A percentile compares a stretch with the other conserved stretches of the same genome.
These are phyloP conservation scores for Climacium dendroides DNA, from an alignment of 225 moss, liverwort and hornwort species.

Conservation along the genomic window DNA sequence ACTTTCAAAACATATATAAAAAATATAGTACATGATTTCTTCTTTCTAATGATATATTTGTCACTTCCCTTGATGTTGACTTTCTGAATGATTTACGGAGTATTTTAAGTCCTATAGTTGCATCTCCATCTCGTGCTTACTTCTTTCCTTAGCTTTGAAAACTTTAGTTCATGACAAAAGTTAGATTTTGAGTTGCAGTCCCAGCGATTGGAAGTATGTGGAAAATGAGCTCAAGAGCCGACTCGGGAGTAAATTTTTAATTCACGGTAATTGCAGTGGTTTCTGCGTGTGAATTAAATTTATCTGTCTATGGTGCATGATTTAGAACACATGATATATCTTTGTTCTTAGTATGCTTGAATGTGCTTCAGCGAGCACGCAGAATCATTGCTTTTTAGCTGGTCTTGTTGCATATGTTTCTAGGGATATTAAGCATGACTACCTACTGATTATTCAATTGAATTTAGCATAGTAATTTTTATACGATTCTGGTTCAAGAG, in stretches of 20 bases:
- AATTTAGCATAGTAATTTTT: not conserved
- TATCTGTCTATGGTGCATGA: not conserved
- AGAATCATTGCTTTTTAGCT: not conserved
- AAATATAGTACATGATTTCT: not conserved
- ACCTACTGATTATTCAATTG: not conserved
- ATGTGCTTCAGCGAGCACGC: not conserved
- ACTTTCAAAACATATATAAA: not conserved
- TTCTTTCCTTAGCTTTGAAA: not conserved
- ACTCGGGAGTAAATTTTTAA: conserved; percentile 63
- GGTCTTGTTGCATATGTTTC: not conserved
- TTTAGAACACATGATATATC: not conserved
- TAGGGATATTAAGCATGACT: not conserved
- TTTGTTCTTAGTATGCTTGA: not conserved
- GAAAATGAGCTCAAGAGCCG: conserved; percentile 46
- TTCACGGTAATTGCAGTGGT: conserved; percentile 43
- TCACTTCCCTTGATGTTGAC: not conserved
- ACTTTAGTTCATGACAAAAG: not conserved
- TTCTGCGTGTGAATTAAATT: not conserved
- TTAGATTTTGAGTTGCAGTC: conserved; percentile 21
- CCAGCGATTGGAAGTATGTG: conserved; percentile 70
- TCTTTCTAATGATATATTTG: not conserved
- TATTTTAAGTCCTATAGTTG: too few relatives aligned
- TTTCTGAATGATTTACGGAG: not conserved
- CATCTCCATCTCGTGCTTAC: not conserved
- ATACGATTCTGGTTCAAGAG: not conserved